These are phyloP conservation scores for Talaromyces sp. DNA, from an alignment of 2,329 filamentous ascomycete species.

Conservation along the genomic window DNA sequence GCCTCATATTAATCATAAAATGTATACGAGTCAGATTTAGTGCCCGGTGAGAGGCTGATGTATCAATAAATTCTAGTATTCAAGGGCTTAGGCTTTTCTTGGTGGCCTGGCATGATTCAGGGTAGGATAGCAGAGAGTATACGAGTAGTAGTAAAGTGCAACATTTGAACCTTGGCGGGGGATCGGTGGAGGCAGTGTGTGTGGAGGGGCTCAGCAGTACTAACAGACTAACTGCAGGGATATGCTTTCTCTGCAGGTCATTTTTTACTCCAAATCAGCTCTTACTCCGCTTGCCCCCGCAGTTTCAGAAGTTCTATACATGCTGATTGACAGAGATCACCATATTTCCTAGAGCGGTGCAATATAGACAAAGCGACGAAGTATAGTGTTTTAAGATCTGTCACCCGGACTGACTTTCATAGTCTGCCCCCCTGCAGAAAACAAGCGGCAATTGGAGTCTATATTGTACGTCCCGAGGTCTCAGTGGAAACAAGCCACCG, in stretches of 20 bases:
- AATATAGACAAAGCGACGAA: no score
- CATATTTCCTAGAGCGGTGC: no score
- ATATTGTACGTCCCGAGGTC: constrained; percentile 11
- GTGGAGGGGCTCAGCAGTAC: neutral
- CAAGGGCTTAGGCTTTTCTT: no score
- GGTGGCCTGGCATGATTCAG: no score
- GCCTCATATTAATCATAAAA: no score
- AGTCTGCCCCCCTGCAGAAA: neutral
- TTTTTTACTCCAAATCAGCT: constrained; percentile 5
- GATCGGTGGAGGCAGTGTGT: neutral
- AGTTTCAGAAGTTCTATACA: constrained; percentile 4
- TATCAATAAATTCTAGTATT: no score
- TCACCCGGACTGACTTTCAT: neutral
- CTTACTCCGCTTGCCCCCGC: constrained; percentile 22
- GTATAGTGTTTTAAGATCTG: no score
- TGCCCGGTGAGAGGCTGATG: no score
- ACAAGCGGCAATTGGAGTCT: constrained; percentile 1
- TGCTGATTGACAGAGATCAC: no score
- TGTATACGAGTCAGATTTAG: no score
- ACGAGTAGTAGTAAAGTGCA: neutral
- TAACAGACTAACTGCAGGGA: neutral
- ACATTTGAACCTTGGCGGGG: neutral
- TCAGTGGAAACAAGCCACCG: constrained; percentile 18
- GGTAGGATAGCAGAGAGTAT: neutral
- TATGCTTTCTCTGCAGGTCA: neutral